Percentiles rank a stretch among this genome's conserved stretches.
These are phyloP conservation scores for Aspergillus hortae DNA, from an alignment of 2,329 filamentous ascomycete species.

Conservation along the genomic window DNA sequence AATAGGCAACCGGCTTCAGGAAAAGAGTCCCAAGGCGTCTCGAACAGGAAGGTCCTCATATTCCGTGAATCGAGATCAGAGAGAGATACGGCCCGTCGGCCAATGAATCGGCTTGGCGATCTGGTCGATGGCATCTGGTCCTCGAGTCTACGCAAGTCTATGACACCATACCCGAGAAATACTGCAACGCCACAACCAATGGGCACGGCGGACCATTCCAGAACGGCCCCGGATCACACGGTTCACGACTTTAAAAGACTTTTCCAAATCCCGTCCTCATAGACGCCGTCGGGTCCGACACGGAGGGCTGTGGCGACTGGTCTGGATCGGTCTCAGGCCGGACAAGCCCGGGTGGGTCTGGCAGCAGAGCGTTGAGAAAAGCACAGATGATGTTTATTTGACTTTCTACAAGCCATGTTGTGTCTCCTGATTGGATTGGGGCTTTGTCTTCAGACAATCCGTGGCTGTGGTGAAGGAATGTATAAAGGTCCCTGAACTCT, in stretches of 20 bases:
- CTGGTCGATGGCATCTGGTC: not conserved
- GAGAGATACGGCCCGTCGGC: not conserved
- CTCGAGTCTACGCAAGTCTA: constrained; percentile 4
- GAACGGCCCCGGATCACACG: not conserved
- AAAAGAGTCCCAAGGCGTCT: not conserved
- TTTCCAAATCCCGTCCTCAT: not conserved
- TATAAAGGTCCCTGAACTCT: constrained; percentile 1
- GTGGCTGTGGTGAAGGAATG: not conserved
- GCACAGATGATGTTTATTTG: not conserved
- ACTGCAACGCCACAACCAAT: not conserved
- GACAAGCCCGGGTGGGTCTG: not conserved
- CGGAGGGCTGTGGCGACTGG: not conserved
- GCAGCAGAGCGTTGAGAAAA: not conserved
- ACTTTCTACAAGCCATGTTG: not conserved
- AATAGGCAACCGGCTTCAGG: not conserved
- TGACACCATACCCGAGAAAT: constrained; percentile 7
- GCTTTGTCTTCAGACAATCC: not conserved
- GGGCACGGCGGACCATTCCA: not conserved
- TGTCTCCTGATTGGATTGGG: not conserved
- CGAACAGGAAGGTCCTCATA: not conserved
- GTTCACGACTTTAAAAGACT: not conserved
- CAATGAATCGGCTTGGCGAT: not conserved
- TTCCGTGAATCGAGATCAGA: not conserved
- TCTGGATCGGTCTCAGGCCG: not conserved
- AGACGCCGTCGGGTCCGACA: not conserved